Conservation (phyloP, 2,329 filamentous ascomycete genomes). For the Calonectria montana region DNA sequence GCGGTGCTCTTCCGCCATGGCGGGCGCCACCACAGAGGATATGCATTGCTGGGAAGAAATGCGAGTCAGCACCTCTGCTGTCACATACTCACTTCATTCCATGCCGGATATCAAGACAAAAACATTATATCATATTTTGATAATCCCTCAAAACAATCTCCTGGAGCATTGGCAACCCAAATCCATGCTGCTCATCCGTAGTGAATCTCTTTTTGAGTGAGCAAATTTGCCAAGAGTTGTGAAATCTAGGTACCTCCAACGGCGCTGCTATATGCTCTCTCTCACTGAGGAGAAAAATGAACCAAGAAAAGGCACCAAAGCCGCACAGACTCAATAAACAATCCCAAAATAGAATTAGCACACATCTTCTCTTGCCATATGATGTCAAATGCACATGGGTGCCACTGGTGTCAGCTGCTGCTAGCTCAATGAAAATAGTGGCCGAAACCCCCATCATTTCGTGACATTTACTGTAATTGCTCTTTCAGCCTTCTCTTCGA, state of each 20-base stretch:
- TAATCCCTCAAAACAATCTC: background rate
- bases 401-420: background rate
- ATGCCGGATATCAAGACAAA: background rate
- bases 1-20: background rate
- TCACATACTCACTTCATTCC: background rate
- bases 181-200: background rate
- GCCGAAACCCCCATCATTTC: background rate
- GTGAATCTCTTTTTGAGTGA: background rate
- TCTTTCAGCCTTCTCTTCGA: background rate
- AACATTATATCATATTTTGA: background rate
- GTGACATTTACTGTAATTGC: background rate
- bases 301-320: background rate
- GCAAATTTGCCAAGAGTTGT: background rate
- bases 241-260: background rate
- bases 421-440: background rate
- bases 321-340: conserved; percentile 1
- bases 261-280: background rate
- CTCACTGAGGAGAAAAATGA: background rate
- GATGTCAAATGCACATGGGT: conserved; percentile 16
- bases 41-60: background rate
- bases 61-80: background rate
- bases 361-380: background rate
- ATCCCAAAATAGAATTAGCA: background rate
- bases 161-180: background rate
- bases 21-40: background rate